Evolutionary conservation across 2,329 filamentous ascomycete genomes (phyloP).

Genomic region (Claviceps sp.): DNA sequence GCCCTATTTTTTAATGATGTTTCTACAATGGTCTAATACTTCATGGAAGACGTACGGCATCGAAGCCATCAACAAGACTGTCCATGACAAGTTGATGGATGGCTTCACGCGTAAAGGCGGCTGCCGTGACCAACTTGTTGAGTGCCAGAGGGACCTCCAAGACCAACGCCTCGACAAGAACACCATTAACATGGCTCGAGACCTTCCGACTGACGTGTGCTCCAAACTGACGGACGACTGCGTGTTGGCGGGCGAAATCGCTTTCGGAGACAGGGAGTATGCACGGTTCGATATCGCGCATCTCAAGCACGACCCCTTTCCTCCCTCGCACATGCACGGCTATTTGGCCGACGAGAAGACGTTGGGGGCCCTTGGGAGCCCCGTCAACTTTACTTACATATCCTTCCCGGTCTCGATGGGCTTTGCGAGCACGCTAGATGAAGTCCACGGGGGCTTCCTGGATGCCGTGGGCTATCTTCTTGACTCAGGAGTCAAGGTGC

Average conservation of each 20-base stretch:
- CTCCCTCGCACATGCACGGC: conserved; percentile 43
- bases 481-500: conserved; percentile 50
- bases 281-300: conserved; percentile 50
- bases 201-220: conserved; percentile 19
- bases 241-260: conserved; percentile 38
- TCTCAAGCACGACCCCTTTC: conserved; percentile 44
- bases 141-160: conserved; percentile 33
- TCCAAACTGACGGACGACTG: conserved; percentile 34
- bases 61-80: conserved; percentile 36
- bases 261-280: conserved; percentile 39
- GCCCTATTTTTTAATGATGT: not conserved
- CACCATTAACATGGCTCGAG: conserved; percentile 21
- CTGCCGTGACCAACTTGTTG: conserved; percentile 38
- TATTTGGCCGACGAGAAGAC: conserved; percentile 47
- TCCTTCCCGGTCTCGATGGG: conserved; percentile 28
- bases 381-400: conserved; percentile 41
- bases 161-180: conserved; percentile 35
- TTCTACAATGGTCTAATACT: not conserved
- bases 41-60: conserved; percentile 38
- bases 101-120: conserved; percentile 25
- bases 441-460: conserved; percentile 36
- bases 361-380: conserved; percentile 45
- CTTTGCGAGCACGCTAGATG: conserved; percentile 49
- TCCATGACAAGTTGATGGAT: conserved; percentile 15
- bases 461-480: conserved; percentile 44